Base-by-base conservation (phyloP, 148 eudicot genomes). In the Rhododendron molle region DNA sequence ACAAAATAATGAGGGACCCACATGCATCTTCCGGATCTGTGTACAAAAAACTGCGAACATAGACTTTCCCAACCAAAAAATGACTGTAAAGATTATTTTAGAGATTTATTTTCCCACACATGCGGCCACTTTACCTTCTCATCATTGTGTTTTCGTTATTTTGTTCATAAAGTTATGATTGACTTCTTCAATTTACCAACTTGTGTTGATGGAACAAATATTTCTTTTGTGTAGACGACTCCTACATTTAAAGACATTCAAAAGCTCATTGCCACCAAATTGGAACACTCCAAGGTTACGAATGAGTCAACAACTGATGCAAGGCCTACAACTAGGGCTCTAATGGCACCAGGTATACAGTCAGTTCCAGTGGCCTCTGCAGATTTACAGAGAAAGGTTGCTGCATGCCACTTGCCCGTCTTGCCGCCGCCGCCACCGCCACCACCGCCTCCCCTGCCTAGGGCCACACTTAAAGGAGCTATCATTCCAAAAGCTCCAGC, bases 211-310 rank as follows among this genome's bases (percentile, higher is more conserved):
- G 76, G 32, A 67, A 71, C 76, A 30, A 60, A 4, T 16, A 34
- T 81, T 52, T 38, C 13, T 34, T 7, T 60, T 54, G 23, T 81
- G 23, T 14, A 71, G 76, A 71, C 7, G 38, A 5, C 8, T 81
- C 50, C 85, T 44, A 56, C 38, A 56, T 86, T 86, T 71, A 81
- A 81, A 80, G 87, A 86, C 60, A 86, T 86, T 81, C 87, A 86
- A 84, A 86, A 81, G 67, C 87, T 86, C 36, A 81, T 81, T 81
- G 87, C 87, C 58, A 56, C 58, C 62, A 81, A 82, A 76, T 82
- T 86, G 85, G 85, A 86, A 21, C 79, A 28, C 34, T 28, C 74
- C 23, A 81, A 43, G 43, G 26, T 44, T 56, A 81, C 20, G 5
- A 82, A 86, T 26, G 85, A 86, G 47, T 50, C 40, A 69, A 12